These are phyloP conservation scores for Nadsonia commutata DNA, from an alignment of 1,139 yeast genomes.

Conservation along the genomic window DNA sequence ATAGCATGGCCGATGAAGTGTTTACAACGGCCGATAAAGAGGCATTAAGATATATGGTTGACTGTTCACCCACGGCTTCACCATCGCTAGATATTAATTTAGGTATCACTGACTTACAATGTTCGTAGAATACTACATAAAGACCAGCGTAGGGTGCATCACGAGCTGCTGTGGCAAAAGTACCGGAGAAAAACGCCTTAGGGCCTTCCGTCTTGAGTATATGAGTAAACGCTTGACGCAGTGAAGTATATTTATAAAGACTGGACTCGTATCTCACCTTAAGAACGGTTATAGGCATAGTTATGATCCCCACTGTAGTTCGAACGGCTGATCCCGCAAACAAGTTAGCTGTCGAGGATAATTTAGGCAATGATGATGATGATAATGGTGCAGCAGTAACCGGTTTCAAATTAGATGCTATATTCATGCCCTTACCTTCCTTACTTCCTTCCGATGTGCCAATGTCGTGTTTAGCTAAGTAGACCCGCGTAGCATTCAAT, in stretches of 20 bases:
- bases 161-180: constrained; percentile 71
- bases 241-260: constrained; percentile 51
- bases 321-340: constrained; percentile 67
- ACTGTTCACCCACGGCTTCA: constrained; percentile 11
- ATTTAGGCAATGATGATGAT: constrained; percentile 44
- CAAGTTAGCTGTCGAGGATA: constrained; percentile 57
- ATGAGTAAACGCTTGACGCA: constrained; percentile 45
- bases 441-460: not conserved
- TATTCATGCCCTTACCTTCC: not conserved
- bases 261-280: constrained; percentile 75
- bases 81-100: constrained; percentile 11
- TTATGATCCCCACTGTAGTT: constrained; percentile 66
- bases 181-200: constrained; percentile 71
- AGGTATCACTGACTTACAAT: constrained; percentile 37
- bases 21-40: constrained; percentile 6
- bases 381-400: constrained; percentile 9
- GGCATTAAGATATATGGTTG: constrained; percentile 11
- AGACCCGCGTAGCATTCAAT: constrained; percentile 45
- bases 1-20: constrained; percentile 41
- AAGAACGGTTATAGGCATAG: constrained; percentile 97
- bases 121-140: constrained; percentile 73
- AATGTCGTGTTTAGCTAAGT: constrained; percentile 21
- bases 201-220: constrained; percentile 40
- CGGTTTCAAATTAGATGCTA: constrained; percentile 1
- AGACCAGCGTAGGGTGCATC: constrained; percentile 97